Percentiles rank a stretch among this genome's conserved stretches.
These are phyloP conservation scores for Cutaneotrichosporon curvatum DNA, from an alignment of 1,284 basidiomycete species.

Conservation along the genomic window DNA sequence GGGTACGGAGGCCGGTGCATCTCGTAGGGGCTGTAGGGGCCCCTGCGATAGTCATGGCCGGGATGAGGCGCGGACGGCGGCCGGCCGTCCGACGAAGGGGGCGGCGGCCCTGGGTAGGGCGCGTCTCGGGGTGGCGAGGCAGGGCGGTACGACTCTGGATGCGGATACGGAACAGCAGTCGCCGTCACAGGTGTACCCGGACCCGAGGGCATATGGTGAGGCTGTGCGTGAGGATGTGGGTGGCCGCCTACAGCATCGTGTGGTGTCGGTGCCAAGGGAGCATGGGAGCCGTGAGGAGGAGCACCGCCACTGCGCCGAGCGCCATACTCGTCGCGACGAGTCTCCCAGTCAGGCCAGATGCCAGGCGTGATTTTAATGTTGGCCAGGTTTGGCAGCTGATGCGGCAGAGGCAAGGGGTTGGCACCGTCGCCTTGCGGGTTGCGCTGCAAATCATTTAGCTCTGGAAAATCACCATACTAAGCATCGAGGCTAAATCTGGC, in stretches of 20 bases:
- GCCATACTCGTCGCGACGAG: slow-evolving; percentile 28
- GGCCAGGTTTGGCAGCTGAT: slow-evolving; percentile 38
- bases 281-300: slow-evolving; percentile 4
- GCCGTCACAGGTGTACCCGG: slow-evolving; percentile 17
- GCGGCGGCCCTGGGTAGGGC: background rate
- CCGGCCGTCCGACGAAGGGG: slow-evolving; percentile 1
- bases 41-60: slow-evolving; percentile 1
- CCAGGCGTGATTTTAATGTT: slow-evolving; percentile 34
- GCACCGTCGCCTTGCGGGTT: slow-evolving; percentile 40
- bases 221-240: slow-evolving; percentile 13
- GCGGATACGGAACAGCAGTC: slow-evolving; percentile 12
- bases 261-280: slow-evolving; percentile 3
- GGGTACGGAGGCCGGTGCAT: slow-evolving; percentile 9
- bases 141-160: slow-evolving; percentile 13
- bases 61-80: background rate
- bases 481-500: background rate
- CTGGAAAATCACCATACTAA: too few relatives aligned
- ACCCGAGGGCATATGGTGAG: slow-evolving; percentile 9
- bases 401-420: slow-evolving; percentile 37
- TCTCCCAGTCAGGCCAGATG: slow-evolving; percentile 44
- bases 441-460: slow-evolving; percentile 19
- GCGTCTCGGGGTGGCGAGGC: slow-evolving; percentile 6
- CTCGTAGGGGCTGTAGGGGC: slow-evolving; percentile 15
- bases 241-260: background rate
- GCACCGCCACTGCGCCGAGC: slow-evolving; percentile 11